Evolutionary conservation across 2,329 filamentous ascomycete species (phyloP), one percentile per base, ranked within the genome.

Genomic region (Fusarium verrucosum): DNA sequence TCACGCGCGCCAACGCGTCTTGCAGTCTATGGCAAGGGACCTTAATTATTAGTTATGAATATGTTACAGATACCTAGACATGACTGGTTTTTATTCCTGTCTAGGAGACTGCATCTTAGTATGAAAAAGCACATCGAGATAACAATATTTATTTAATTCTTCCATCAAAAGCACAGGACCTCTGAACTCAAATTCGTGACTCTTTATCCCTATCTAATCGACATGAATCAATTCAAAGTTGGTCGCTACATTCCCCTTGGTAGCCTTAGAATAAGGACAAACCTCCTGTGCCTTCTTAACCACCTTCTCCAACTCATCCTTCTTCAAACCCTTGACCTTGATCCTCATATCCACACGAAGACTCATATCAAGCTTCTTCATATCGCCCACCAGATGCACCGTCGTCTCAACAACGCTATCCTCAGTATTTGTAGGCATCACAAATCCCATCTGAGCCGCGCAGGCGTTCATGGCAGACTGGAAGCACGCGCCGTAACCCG

Each of bases 391-490:
- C 8, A 61, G 49, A 44, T 61, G 50, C 11, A 61, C 58, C 2
- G 57, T 61, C 4, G 58, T 43, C 13, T 61, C 57, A 7, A 61
- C 58, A 10, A 61, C 43, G 4, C 58, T 61, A 2, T 61, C 58
- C n/a, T 61, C 57, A 0, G 22, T 19, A 4, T 54, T 35, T 4
- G 57, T 49, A 3, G 58, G 58, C 58, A 61, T 61, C 0, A 37
- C 49, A 0, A 61, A 23, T 1, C 58, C 58, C 10, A 62, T 60
- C 5, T 62, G 37, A 1, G 58, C 57, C 0, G 58, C 58, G 0
- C 58, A 60, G 0, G 58, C 58, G 10, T 61, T 61, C 58, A 61
- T 61, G 4, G 58, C 57, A 9, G 58, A 62, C 2, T 61, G 58
- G n/a, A 61, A 61, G 10, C 58, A 61, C 1, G 58, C 58, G 10